Conservation (phyloP, 352 stramenopile genomes). For the Globisporangium heterothallicum region DNA sequence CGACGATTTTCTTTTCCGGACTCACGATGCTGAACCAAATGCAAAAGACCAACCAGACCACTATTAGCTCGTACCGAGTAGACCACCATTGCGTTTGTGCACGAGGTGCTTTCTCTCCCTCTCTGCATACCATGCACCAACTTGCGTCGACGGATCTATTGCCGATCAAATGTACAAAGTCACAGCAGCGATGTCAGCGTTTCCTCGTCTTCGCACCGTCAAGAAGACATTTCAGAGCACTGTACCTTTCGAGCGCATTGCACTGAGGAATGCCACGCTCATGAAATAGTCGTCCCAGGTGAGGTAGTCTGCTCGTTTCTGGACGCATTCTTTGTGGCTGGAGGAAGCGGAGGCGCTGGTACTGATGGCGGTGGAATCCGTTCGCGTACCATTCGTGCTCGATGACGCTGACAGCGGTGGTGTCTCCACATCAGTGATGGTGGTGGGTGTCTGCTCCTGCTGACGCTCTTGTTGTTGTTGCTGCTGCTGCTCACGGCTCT, state of each 20-base stretch:
- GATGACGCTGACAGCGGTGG: neutral
- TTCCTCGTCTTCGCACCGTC: neutral
- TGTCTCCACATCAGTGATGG: slow-evolving; percentile 1
- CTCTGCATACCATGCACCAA: slow-evolving; percentile 87
- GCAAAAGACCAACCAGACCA: slow-evolving; percentile 5
- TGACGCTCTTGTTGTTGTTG: neutral
- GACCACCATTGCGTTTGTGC: too few relatives aligned
- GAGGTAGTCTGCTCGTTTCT: slow-evolving; percentile 89
- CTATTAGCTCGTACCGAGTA: too few relatives aligned
- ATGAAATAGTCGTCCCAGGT: slow-evolving; percentile 99
- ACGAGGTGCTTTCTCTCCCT: neutral
- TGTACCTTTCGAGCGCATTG: slow-evolving; percentile 96
- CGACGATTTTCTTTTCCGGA: slow-evolving; percentile 94
- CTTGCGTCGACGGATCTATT: slow-evolving; percentile 95
- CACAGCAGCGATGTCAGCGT: slow-evolving; percentile 1
- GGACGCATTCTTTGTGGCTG: neutral
- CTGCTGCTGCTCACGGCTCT: neutral
- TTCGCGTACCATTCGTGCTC: neutral
- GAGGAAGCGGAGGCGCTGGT: neutral
- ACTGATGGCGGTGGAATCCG: neutral
- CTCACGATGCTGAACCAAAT: slow-evolving; percentile 89
- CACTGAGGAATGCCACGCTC: slow-evolving; percentile 97
- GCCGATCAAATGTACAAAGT: neutral
- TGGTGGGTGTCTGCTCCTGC: slow-evolving; percentile 2
- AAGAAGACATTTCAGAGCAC: neutral